Base-by-base conservation (phyloP, 2,329 filamentous ascomycete species). In the Fusarium begoniae region DNA sequence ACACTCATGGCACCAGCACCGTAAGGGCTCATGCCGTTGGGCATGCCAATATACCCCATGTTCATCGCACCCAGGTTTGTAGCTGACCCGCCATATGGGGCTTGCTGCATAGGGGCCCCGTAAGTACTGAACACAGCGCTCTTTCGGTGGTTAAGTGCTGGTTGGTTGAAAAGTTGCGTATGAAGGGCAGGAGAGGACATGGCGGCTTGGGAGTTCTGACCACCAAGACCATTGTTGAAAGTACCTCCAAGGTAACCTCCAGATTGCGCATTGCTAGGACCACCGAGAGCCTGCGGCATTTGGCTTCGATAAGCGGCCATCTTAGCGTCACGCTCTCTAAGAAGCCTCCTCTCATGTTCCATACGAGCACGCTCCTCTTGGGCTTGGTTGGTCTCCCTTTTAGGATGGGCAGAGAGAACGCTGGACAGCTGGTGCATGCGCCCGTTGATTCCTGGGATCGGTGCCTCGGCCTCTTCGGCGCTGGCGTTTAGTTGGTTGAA, bases 371-470 rank as follows among this genome's bases (percentile, higher is more conserved):
- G 80, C 22, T 87, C 84, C 26, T 85, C 84, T 9, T 81, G 81
- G 17, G 83, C 80, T 3, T 83, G 81, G 37, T 87, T 83, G 0
- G 64, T 55, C 15, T 84, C 85, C 43, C 82, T 76, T 32, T 82
- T 78, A 10, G 86, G 85, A 57, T 87, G 84, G 2, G 78, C 83
- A 24, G 81, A 79, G 8, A 90, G 82, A 10, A 93, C 84, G 73
- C 92, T 88, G 1, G 91, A 90, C 82, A 93, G 84, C 5, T 74
- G 57, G 74, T 87, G 90, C 64, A 89, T 83, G 11, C 85, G 72
- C 54, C 79, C 67, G 26, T 78, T 80, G 18, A 79, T 66, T 24
- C 63, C 70, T 15, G 74, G 74, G 5, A 62, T 40, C 7, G 65
- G 48, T 35, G 26, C 48, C 15, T 50, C 73, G 9, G 70, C 50